Evolutionary conservation across 2,329 filamentous ascomycete species (phyloP).

Genomic region (Curvularia sp.): DNA sequence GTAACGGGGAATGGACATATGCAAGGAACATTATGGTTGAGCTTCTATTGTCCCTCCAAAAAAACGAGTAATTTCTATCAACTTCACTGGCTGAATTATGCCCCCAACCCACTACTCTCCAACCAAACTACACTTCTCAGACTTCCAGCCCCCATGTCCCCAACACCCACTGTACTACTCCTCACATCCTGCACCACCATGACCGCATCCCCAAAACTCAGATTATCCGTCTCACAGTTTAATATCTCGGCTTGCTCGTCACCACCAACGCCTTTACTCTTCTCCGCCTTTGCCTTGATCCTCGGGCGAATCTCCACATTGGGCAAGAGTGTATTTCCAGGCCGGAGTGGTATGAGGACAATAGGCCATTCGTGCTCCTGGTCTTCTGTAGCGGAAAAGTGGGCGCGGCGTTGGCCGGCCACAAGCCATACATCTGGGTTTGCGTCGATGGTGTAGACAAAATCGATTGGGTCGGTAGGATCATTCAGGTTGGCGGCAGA

Average conservation of each 20-base stretch:
- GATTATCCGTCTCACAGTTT: slow-evolving; percentile 79
- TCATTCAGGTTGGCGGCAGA: slow-evolving; percentile 38
- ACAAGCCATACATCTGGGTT: slow-evolving; percentile 82
- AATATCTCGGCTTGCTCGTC: slow-evolving; percentile 39
- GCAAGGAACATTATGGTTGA: too few relatives aligned
- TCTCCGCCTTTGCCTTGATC: slow-evolving; percentile 49
- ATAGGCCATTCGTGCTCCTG: slow-evolving; percentile 66
- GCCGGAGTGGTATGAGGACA: slow-evolving; percentile 78
- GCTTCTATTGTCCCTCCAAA: too few relatives aligned
- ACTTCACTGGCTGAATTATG: not conserved
- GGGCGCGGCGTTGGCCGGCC: slow-evolving; percentile 79
- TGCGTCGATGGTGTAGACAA: slow-evolving; percentile 82
- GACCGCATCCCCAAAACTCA: slow-evolving; percentile 78
- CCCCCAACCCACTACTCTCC: slow-evolving; percentile 26
- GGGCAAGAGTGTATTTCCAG: slow-evolving; percentile 81
- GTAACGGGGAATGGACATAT: too few relatives aligned
- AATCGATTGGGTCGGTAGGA: slow-evolving; percentile 66
- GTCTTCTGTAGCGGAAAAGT: slow-evolving; percentile 67
- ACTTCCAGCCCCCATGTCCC: slow-evolving; percentile 35
- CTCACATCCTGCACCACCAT: slow-evolving; percentile 74
- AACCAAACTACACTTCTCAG: slow-evolving; percentile 41
- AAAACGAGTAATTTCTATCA: not conserved
- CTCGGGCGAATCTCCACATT: slow-evolving; percentile 76
- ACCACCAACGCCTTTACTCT: slow-evolving; percentile 10
- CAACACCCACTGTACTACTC: slow-evolving; percentile 64